Percentiles rank a stretch among this genome's conserved stretches.
These are phyloP conservation scores for Plasmodium fragile DNA, from an alignment of 169 alveolate species.

Conservation along the genomic window DNA sequence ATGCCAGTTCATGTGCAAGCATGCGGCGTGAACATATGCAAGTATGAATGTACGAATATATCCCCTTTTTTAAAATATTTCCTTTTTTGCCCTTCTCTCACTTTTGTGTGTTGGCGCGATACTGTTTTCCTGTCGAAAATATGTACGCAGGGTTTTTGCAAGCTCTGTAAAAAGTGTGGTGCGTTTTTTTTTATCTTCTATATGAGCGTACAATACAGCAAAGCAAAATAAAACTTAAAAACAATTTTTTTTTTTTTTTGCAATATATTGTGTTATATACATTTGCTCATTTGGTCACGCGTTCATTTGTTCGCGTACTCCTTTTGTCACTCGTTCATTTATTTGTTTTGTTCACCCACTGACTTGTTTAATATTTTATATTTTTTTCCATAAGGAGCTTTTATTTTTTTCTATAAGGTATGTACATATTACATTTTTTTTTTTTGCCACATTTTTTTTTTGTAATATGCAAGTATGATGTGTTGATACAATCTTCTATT, in stretches of 20 bases:
- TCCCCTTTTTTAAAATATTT: not conserved
- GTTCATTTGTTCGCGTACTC: not conserved
- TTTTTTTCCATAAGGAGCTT: not conserved
- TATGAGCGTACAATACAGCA: not conserved
- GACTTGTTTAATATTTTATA: not conserved
- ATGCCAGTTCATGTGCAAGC: not conserved
- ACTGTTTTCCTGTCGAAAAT: not conserved
- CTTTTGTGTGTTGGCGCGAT: slow-evolving; percentile 5
- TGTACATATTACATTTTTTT: not conserved
- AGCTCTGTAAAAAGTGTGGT: not conserved
- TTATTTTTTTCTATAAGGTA: slow-evolving; percentile 2
- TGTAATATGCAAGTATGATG: not conserved
- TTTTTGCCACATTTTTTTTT: not conserved
- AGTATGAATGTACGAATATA: not conserved
- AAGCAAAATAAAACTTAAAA: not conserved
- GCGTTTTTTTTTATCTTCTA: not conserved
- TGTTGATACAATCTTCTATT: not conserved
- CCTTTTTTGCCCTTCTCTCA: not conserved
- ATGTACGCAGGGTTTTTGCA: not conserved
- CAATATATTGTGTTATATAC: not conserved
- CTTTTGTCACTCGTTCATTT: not conserved
- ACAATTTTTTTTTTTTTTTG: not conserved
- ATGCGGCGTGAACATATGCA: not conserved
- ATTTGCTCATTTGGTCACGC: not conserved
- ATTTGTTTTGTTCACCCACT: not conserved